Evolutionary conservation across 257 asterid species (phyloP), one percentile per base, ranked within the genome.

Genomic region (Linderniella brevidens): DNA sequence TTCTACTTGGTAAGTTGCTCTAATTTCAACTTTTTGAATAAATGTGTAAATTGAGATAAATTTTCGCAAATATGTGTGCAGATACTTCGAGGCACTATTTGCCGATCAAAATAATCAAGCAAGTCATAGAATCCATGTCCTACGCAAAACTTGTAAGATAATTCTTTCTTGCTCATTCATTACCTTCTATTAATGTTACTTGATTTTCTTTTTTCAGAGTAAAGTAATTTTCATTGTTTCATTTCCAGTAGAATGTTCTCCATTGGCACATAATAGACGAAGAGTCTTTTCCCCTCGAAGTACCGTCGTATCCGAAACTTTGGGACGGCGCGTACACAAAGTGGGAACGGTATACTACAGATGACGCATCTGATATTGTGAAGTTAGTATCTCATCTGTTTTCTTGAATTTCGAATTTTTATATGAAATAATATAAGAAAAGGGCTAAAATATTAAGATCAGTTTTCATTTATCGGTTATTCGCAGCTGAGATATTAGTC

Each of bases 261-360:
- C 98, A 88, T 58, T 88, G 98, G 98, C 98, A 88, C 65, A 88
- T 88, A 48, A 94, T 88, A 46, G 98, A 88, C 48, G 61, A 88
- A 14, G 90, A 88, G 58, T 88, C 98, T 8, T 88, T 88, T 67
- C 98, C 98, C 4, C 86, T 88, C 10, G 92, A 88, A 59, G 62
- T 84, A 50, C 98, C 94, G 8, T 84, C 98, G 4, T 73, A 65
- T 60, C 98, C 98, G 1, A 80, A 78, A 65, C 67, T 88, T 53
- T 88, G 95, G 96, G 43, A 73, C 17, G 96, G 94, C 35, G 75
- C 98, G 32, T 88, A 80, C 64, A 72, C 93, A 37, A 41, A 45
- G 37, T 44, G 65, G 44, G 94, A 88, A 60, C 69, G 87, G 4
- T 88, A 88, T 49, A 76, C 93, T 16, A 29, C 67, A 68, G 73